phyloP scores from a whole-genome alignment of 805 yeast species.

The Nakazawaea peltata region DNA sequence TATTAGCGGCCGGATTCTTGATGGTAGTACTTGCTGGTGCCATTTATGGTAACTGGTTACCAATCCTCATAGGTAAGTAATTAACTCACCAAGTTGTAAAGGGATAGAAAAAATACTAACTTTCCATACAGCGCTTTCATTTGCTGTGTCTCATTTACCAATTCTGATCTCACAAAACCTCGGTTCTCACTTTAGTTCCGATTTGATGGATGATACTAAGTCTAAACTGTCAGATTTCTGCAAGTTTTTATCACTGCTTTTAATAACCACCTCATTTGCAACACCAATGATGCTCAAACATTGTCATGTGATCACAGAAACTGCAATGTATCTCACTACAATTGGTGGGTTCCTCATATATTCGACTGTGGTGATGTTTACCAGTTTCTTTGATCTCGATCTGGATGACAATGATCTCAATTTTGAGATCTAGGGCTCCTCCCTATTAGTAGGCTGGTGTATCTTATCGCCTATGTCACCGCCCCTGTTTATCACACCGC shows the following conservation, averaged over 20 bases:
- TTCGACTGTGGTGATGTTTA: slow-evolving; percentile 75
- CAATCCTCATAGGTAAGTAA: slow-evolving; percentile 57
- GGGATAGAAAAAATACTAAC: not conserved
- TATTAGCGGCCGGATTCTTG: slow-evolving; percentile 84
- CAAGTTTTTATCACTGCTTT: slow-evolving; percentile 67
- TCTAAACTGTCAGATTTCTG: slow-evolving; percentile 54
- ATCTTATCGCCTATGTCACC: too few relatives aligned
- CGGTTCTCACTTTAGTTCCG: slow-evolving; percentile 21
- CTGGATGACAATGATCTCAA: slow-evolving; percentile 31
- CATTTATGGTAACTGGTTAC: slow-evolving; percentile 85
- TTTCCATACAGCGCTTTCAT: slow-evolving; percentile 36
- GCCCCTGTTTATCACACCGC: too few relatives aligned
- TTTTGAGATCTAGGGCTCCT: slow-evolving; percentile 18
- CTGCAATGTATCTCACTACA: slow-evolving; percentile 72
- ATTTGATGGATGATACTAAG: slow-evolving; percentile 53
- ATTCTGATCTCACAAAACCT: slow-evolving; percentile 34
- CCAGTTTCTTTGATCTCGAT: slow-evolving; percentile 68
- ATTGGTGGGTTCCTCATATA: slow-evolving; percentile 78
- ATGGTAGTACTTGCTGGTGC: slow-evolving; percentile 85
- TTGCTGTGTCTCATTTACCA: slow-evolving; percentile 66
- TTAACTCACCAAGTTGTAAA: not conserved
- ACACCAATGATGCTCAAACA: slow-evolving; percentile 71
- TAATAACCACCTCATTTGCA: slow-evolving; percentile 35
- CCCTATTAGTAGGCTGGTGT: too few relatives aligned
- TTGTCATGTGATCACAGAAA: slow-evolving; percentile 56